Conservation (phyloP, 345 rosid genomes). For the Bruguiera gymnorhiza region DNA sequence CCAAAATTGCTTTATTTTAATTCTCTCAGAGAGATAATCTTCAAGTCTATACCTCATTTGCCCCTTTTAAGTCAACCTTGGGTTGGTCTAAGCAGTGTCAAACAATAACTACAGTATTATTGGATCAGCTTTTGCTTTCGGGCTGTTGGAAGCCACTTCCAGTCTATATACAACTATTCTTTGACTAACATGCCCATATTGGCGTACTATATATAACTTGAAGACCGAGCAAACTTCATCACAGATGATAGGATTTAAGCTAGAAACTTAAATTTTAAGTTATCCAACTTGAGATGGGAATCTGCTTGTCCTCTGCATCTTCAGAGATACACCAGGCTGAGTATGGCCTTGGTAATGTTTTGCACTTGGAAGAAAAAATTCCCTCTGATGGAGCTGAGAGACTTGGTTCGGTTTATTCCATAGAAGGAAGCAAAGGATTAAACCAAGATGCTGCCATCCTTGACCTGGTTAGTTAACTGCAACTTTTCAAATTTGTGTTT, state of each 20-base stretch:
- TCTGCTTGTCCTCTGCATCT: constrained; percentile 48
- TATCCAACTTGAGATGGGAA: constrained; percentile 38
- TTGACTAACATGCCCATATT: constrained; percentile 23
- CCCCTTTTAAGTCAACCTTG: constrained; percentile 62
- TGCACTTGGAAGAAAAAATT: constrained; percentile 11
- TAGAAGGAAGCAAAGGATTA: constrained; percentile 63
- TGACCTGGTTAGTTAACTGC: constrained; percentile 38
- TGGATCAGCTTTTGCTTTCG: constrained; percentile 29
- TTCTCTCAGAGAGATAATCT: background rate
- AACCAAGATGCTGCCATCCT: constrained; percentile 85
- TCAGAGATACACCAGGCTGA: constrained; percentile 38
- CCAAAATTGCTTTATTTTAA: no score
- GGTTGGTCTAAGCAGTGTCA: constrained; percentile 33
- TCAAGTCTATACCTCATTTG: constrained; percentile 30
- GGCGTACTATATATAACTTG: constrained; percentile 21
- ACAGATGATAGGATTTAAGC: constrained; percentile 7
- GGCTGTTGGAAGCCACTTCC: constrained; percentile 34
- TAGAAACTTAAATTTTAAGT: background rate
- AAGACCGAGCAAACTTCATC: constrained; percentile 18
- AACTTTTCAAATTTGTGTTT: background rate
- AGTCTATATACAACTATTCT: constrained; percentile 5
- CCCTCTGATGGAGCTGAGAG: constrained; percentile 17
- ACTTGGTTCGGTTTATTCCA: constrained; percentile 54
- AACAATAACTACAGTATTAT: constrained; percentile 28
- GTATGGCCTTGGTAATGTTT: constrained; percentile 23